Evolutionary conservation across 495 filamentous ascomycete genomes (phyloP), one percentile per base, ranked within the genome.

Genomic region (Massariosphaeria phaeospora): DNA sequence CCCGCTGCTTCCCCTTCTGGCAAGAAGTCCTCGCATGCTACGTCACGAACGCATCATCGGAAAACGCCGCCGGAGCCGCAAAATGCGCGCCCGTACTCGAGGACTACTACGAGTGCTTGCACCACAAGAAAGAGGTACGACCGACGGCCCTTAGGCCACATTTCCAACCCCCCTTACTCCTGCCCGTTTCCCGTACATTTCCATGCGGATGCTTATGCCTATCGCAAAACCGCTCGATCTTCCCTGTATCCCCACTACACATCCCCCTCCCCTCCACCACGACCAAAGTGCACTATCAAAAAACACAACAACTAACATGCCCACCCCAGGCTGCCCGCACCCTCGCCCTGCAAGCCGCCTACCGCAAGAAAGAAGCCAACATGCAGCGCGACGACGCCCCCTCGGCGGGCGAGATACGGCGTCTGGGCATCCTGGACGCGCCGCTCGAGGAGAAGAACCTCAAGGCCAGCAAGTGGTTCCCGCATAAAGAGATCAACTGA

Each of bases 1-100:
- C 81, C 64, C 84, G 95, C 74, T 99, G 93, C 83, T 97, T 94
- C 73, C 86, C 88, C 69, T 99, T 96, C 81, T 99, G 94, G 94
- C 93, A 74, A 82, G 72, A 75, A 64, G 71, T 75, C 24, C 72
- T 75, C 43, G 72, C 72, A 48, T 75, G 72, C 69, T 75, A 75
- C 62, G 72, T 72, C 31, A 66, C 72, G 12, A 75, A 75, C 58
- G 70, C 70, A 38, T 54, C 38, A 33, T 25, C 61, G 38, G 83
- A 87, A 20, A 84, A 91, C 64, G 78, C 80, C 48, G 76, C 81
- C 9, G 90, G 90, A 39, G 91, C 88, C 74, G 85, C 83, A 75
- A 96, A 95, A 76, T 99, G 93, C 70, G 67, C 78, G 34, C 88
- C 87, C n/a, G 83, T 82, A 27, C 74, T 95, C 59, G 93, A 97